A percentile compares a stretch with the other conserved stretches of the same genome.
Evolutionary conservation across 768 basidiomycete species (phyloP).

Genomic region (Phylloporus sp.): DNA sequence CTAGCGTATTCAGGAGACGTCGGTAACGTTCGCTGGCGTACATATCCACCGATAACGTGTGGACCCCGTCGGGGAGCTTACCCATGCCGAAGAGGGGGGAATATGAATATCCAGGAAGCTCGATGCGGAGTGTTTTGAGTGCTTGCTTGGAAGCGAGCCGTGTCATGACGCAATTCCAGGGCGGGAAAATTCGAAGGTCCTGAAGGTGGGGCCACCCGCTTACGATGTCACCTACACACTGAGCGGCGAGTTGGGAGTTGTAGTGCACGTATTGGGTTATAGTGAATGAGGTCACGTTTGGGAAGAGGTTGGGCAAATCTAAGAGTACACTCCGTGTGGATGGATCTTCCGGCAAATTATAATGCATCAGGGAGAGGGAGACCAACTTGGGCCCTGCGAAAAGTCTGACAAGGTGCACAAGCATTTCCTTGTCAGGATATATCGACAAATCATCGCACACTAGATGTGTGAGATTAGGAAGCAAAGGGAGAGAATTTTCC

Average conservation of each 20-base stretch:
- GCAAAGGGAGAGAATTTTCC: no score
- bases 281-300: not conserved
- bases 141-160: not conserved
- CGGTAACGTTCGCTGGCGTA: no score
- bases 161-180: no score
- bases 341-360: not conserved
- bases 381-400: not conserved
- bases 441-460: not conserved
- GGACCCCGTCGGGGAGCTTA: not conserved
- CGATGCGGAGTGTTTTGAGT: not conserved
- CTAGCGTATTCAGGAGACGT: no score
- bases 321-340: not conserved
- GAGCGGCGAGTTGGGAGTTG: no score
- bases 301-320: not conserved
- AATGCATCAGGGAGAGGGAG: not conserved
- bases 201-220: not conserved
- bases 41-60: not conserved
- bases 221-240: not conserved
- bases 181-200: not conserved
- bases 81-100: fast-evolving
- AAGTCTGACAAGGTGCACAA: not conserved
- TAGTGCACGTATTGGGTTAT: no score
- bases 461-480: not conserved
- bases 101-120: fast-evolving
- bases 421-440: not conserved